Evolutionary conservation across 805 yeast genomes (phyloP).

Genomic region (Saturnispora gosingensis): DNA sequence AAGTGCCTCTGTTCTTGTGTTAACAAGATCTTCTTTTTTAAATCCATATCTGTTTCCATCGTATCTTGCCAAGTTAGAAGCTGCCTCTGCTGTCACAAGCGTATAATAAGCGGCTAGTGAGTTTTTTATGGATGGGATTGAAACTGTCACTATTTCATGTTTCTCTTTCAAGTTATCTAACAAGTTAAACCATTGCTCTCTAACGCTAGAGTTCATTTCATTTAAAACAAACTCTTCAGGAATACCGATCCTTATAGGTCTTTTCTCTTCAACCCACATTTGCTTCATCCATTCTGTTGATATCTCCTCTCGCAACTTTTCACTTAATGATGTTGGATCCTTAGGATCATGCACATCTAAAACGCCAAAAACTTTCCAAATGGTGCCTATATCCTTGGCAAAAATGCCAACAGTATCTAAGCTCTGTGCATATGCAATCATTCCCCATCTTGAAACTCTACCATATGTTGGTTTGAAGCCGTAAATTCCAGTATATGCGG

Average conservation of each 20-base stretch:
- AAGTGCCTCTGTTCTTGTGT: constrained; percentile 57
- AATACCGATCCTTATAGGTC: constrained; percentile 51
- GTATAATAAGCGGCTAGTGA: constrained; percentile 81
- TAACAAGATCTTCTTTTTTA: constrained; percentile 35
- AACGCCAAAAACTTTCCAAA: constrained; percentile 42
- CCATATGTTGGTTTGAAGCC: constrained; percentile 97
- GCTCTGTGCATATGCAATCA: constrained; percentile 86
- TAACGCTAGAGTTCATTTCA: constrained; percentile 41
- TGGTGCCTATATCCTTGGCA: constrained; percentile 36
- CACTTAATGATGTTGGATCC: constrained; percentile 68
- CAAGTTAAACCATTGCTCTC: constrained; percentile 37
- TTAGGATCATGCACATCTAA: constrained; percentile 55
- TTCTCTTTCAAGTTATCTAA: constrained; percentile 36
- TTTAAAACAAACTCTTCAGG: constrained; percentile 56
- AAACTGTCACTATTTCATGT: constrained; percentile 49
- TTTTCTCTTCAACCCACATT: constrained; percentile 6
- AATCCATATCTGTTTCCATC: constrained; percentile 86
- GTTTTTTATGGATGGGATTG: constrained; percentile 58
- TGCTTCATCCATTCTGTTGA: constrained; percentile 6
- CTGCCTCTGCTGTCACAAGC: constrained; percentile 86
- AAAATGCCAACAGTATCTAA: constrained; percentile 90
- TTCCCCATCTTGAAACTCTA: constrained; percentile 84
- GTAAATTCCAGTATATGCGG: constrained; percentile 69
- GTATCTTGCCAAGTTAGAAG: constrained; percentile 80
- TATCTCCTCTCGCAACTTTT: constrained; percentile 25